Conservation (phyloP, 306 rosid species). For the Calophaca sinica region DNA sequence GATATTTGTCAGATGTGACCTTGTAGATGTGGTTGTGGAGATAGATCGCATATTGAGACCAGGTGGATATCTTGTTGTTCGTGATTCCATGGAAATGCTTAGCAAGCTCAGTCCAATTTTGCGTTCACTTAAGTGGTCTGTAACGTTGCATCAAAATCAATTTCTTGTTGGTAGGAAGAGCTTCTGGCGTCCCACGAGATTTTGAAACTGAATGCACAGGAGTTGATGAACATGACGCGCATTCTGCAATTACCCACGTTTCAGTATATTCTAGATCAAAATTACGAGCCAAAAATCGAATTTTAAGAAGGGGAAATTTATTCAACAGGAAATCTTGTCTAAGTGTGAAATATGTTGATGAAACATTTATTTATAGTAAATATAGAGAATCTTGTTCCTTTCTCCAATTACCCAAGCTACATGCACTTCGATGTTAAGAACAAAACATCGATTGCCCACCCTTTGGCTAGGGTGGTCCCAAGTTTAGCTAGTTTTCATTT, state of each 20-base stretch:
- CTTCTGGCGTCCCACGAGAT: slow-evolving; percentile 77
- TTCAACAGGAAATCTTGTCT: slow-evolving; percentile 10
- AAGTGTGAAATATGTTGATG: slow-evolving; percentile 26
- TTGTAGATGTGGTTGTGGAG: slow-evolving; percentile 68
- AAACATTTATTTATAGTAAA: slow-evolving; percentile 24
- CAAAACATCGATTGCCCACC: no score
- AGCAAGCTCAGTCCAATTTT: slow-evolving; percentile 66
- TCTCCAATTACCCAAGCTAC: neutral
- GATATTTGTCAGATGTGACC: slow-evolving; percentile 68
- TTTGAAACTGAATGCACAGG: slow-evolving; percentile 33
- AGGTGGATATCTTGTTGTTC: slow-evolving; percentile 74
- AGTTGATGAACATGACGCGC: neutral
- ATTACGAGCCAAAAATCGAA: neutral
- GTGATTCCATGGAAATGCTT: slow-evolving; percentile 71
- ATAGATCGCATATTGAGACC: slow-evolving; percentile 92
- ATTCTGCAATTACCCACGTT: neutral
- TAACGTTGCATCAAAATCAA: slow-evolving; percentile 57
- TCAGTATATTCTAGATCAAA: slow-evolving; percentile 32
- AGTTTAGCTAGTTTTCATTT: no score
- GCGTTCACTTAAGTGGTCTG: slow-evolving; percentile 84
- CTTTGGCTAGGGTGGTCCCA: no score
- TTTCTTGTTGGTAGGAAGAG: slow-evolving; percentile 78
- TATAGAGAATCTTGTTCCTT: slow-evolving; percentile 10
- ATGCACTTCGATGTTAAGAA: neutral
- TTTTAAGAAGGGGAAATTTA: slow-evolving; percentile 22